A percentile compares a stretch with the other conserved stretches of the same genome.
These are phyloP conservation scores for Aspergillus costaricaensis DNA, from an alignment of 2,329 filamentous ascomycete genomes.

Conservation along the genomic window DNA sequence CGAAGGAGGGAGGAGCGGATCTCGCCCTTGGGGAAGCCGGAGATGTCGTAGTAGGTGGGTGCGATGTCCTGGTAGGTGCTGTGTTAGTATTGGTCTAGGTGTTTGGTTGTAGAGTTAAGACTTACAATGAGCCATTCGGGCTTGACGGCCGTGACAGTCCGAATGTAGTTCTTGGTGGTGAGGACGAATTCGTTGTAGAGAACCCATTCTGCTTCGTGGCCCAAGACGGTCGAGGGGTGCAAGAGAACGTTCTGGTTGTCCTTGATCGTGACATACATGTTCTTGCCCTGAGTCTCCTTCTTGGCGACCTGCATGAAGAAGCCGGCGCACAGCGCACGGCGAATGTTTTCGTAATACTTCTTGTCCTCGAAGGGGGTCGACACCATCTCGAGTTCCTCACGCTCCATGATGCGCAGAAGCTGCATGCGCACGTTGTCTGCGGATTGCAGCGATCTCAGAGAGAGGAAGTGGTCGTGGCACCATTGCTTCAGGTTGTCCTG, in stretches of 20 bases:
- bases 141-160: constrained; percentile 86
- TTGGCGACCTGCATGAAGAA: constrained; percentile 99
- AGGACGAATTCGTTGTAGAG: constrained; percentile 98
- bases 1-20: constrained; percentile 68
- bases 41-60: constrained; percentile 85
- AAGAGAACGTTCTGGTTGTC: constrained; percentile 92
- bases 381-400: constrained; percentile 78
- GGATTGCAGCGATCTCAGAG: constrained; percentile 81
- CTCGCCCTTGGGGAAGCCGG: constrained; percentile 79
- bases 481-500: constrained; percentile 79
- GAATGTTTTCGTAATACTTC: constrained; percentile 97
- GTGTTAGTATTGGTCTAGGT: constrained; percentile 43
- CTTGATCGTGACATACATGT: constrained; percentile 88
- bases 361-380: constrained; percentile 92
- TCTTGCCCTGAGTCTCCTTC: constrained; percentile 82
- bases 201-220: constrained; percentile 91
- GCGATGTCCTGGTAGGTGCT: constrained; percentile 72
- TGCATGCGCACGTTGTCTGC: constrained; percentile 93
- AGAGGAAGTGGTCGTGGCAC: constrained; percentile 97
- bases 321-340: constrained; percentile 83
- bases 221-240: constrained; percentile 88
- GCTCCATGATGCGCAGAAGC: constrained; percentile 96
- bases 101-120: constrained; percentile 20
- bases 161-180: constrained; percentile 96
- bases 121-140: constrained; percentile 91